Conservation (phyloP, 768 basidiomycete species). For the Coprinopsis sp. region DNA sequence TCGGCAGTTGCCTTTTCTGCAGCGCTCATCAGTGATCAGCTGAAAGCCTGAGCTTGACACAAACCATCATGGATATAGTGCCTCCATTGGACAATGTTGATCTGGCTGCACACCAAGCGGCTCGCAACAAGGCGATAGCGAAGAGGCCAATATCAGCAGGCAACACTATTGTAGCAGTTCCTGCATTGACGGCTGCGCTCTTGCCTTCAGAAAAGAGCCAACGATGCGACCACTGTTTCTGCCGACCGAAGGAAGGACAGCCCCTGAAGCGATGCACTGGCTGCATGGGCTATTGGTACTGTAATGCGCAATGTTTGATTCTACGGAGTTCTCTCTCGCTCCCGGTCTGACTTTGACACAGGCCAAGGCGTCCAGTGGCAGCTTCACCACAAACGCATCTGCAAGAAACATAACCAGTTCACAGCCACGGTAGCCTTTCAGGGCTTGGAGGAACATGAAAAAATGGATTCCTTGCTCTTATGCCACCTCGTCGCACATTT, state of each 20-base stretch:
- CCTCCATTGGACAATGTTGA: conserved; percentile 8
- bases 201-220: conserved; percentile 53
- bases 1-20: no score
- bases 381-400: conserved; percentile 61
- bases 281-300: conserved; percentile 74
- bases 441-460: conserved; percentile 47
- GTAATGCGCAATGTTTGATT: conserved; percentile 53
- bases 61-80: no score
- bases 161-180: conserved; percentile 41
- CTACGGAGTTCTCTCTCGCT: conserved; percentile 2
- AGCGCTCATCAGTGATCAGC: no score
- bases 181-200: conserved; percentile 44
- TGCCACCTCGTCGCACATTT: conserved; percentile 54
- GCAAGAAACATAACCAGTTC: conserved; percentile 51
- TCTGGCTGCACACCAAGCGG: conserved; percentile 41
- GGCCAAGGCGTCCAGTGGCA: conserved; percentile 72
- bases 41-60: no score
- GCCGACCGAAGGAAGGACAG: conserved; percentile 21
- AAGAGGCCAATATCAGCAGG: conserved; percentile 37
- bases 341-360: conserved; percentile 22
- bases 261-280: conserved; percentile 55
- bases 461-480: conserved; percentile 58
- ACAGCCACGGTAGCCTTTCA: conserved; percentile 42
- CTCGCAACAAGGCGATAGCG: conserved; percentile 50
- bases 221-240: conserved; percentile 66